phyloP scores from a whole-genome alignment of 2,329 filamentous ascomycete species.

The Neoascochyta sp. region DNA sequence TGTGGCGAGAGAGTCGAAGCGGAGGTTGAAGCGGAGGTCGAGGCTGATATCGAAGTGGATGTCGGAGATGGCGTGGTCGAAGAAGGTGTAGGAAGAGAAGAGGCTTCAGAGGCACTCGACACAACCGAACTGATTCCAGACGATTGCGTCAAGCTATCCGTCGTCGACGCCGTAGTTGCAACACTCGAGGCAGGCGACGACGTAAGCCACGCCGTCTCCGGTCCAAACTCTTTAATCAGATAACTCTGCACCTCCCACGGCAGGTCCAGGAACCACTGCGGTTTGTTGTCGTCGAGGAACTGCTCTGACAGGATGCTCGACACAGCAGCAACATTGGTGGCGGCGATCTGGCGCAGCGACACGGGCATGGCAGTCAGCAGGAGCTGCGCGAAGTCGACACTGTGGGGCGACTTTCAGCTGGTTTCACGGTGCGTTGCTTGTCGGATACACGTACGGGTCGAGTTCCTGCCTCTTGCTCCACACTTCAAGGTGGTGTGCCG shows the following conservation, averaged over 20 bases:
- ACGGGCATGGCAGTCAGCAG: constrained; percentile 36
- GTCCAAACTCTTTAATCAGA: constrained; percentile 32
- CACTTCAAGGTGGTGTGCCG: constrained; percentile 9
- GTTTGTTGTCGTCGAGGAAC: constrained; percentile 33
- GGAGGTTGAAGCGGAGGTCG: not conserved
- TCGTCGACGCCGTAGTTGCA: constrained; percentile 3
- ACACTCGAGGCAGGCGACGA: constrained; percentile 11
- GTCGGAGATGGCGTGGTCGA: not conserved
- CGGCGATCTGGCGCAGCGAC: constrained; percentile 34
- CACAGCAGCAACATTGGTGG: constrained; percentile 34
- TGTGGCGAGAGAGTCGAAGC: constrained; percentile 1
- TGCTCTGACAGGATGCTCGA: constrained; percentile 35
- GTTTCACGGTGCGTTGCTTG: not conserved
- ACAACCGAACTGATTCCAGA: not conserved
- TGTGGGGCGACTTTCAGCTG: constrained; percentile 13
- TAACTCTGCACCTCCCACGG: constrained; percentile 36
- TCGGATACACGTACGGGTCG: constrained; percentile 27
- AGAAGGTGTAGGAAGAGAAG: too few species aligned
- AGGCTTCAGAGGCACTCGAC: not conserved
- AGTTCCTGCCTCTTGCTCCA: constrained; percentile 21
- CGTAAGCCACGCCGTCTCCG: constrained; percentile 26
- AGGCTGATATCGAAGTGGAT: constrained; percentile 1
- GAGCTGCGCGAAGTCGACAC: constrained; percentile 32
- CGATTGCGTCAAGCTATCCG: too few species aligned
- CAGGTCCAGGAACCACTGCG: constrained; percentile 32